Conservation (phyloP, 768 basidiomycete genomes). For the Calvatia gigantea region DNA sequence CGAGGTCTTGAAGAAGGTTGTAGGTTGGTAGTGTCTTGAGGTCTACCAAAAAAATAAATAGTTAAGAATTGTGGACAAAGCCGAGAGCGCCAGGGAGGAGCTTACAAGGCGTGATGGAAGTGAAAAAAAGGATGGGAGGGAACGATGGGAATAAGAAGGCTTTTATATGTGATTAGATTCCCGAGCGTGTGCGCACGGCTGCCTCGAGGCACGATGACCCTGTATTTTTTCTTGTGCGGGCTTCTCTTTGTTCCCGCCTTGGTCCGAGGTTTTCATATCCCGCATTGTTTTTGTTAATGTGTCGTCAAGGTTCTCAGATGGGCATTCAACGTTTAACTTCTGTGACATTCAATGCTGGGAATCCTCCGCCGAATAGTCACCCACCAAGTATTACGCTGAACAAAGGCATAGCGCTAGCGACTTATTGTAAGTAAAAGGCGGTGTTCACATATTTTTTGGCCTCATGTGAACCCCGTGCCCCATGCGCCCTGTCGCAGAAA, state of each 20-base stretch:
- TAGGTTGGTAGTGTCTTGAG: neutral
- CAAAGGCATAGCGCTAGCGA: neutral
- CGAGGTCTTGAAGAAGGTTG: slow-evolving; percentile 5
- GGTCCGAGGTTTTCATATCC: neutral
- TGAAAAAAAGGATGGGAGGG: slow-evolving; percentile 14
- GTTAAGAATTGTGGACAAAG: neutral
- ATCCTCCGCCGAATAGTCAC: neutral
- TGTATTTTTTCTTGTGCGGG: slow-evolving; percentile 8
- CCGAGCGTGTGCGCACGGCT: slow-evolving; percentile 22
- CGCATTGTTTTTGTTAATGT: slow-evolving; percentile 1
- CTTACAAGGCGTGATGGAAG: slow-evolving; percentile 17
- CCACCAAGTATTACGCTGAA: neutral
- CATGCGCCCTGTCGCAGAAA: neutral
- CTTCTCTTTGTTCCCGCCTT: slow-evolving; percentile 8
- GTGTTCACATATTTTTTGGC: neutral
- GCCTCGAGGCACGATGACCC: slow-evolving; percentile 45
- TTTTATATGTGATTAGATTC: slow-evolving; percentile 24
- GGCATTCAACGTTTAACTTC: too few relatives aligned
- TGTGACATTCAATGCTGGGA: neutral
- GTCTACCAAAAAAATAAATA: slow-evolving; percentile 4
- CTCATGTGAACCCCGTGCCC: slow-evolving; percentile 11
- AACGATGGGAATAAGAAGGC: slow-evolving; percentile 16
- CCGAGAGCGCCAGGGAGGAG: neutral
- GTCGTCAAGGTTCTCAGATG: neutral
- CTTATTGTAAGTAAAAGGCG: neutral